Evolutionary conservation across 208 protist species (phyloP).

Genomic region (Wallacemonas sp.): DNA sequence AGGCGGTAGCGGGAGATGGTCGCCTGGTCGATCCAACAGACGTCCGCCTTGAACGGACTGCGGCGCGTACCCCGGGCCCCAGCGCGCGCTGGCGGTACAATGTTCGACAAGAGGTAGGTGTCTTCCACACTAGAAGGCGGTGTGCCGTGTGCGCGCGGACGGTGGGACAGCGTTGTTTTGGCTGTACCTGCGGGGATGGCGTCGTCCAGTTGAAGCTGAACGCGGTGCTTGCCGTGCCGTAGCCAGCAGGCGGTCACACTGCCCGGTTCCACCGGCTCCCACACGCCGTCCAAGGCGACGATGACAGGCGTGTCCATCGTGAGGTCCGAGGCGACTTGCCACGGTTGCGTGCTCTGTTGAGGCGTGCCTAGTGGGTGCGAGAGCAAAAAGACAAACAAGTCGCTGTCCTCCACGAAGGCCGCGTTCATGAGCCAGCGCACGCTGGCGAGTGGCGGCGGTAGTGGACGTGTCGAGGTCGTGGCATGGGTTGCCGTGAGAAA

Average conservation of each 20-base stretch:
- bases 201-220: slow-evolving; percentile 15
- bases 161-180: neutral
- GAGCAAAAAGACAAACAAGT: slow-evolving; percentile 66
- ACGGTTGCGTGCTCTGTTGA: slow-evolving; percentile 1
- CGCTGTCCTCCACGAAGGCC: slow-evolving; percentile 63
- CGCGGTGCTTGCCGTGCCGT: neutral
- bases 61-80: neutral
- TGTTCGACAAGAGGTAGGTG: slow-evolving; percentile 1
- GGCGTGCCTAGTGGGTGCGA: slow-evolving; percentile 26
- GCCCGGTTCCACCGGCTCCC: neutral
- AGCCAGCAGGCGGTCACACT: slow-evolving; percentile 3
- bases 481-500: neutral
- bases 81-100: neutral
- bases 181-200: too few relatives aligned
- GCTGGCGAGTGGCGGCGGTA: neutral
- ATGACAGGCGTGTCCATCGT: too few relatives aligned
- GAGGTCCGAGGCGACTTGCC: too few relatives aligned
- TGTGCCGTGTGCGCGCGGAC: neutral
- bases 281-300: slow-evolving; percentile 23
- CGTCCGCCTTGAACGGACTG: slow-evolving; percentile 23
- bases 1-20: slow-evolving; percentile 27
- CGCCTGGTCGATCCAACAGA: slow-evolving; percentile 45
- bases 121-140: neutral
- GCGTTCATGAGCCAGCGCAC: slow-evolving; percentile 38
- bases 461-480: too few relatives aligned